phyloP scores from a whole-genome alignment of 2,329 filamentous ascomycete genomes.

The Exserohilum turcica region DNA sequence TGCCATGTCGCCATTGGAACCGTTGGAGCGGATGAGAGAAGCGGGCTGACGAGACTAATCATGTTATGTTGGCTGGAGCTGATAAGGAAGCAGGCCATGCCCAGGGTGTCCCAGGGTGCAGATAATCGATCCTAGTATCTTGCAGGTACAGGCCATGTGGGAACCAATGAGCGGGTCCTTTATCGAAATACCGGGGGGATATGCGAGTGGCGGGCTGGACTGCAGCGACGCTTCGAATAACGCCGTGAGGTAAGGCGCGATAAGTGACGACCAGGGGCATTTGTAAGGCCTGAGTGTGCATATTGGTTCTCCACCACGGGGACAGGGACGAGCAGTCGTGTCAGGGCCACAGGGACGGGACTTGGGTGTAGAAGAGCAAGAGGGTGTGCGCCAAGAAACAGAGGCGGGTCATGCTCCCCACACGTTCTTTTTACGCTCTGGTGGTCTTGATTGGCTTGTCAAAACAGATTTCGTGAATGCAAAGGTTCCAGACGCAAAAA shows the following conservation, averaged over 20 bases:
- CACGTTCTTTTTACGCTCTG: slow-evolving; percentile 1
- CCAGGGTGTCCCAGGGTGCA: background rate
- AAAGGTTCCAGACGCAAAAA: background rate
- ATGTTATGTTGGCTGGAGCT: slow-evolving; percentile 11
- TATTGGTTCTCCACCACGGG: no score
- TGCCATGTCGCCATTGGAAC: slow-evolving; percentile 10
- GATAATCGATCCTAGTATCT: slow-evolving; percentile 11
- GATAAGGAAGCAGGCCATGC: slow-evolving; percentile 13
- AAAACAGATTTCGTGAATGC: background rate
- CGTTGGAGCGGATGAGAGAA: slow-evolving; percentile 10
- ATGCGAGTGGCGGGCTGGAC: slow-evolving; percentile 10
- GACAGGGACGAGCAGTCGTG: background rate
- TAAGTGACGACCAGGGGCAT: background rate
- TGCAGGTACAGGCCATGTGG: slow-evolving; percentile 12
- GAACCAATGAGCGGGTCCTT: slow-evolving; percentile 12
- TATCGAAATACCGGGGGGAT: slow-evolving; percentile 13
- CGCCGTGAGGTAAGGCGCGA: slow-evolving; percentile 19
- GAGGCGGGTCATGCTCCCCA: slow-evolving; percentile 10
- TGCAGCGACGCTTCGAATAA: slow-evolving; percentile 11
- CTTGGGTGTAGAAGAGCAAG: no score
- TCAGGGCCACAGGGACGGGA: background rate
- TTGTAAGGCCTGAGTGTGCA: background rate
- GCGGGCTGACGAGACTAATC: slow-evolving; percentile 7
- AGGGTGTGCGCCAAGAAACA: slow-evolving; percentile 7
- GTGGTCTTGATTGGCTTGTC: slow-evolving; percentile 5